Evolutionary conservation across 2,329 filamentous ascomycete genomes (phyloP).

Genomic region (Stemphylium lycopersici): DNA sequence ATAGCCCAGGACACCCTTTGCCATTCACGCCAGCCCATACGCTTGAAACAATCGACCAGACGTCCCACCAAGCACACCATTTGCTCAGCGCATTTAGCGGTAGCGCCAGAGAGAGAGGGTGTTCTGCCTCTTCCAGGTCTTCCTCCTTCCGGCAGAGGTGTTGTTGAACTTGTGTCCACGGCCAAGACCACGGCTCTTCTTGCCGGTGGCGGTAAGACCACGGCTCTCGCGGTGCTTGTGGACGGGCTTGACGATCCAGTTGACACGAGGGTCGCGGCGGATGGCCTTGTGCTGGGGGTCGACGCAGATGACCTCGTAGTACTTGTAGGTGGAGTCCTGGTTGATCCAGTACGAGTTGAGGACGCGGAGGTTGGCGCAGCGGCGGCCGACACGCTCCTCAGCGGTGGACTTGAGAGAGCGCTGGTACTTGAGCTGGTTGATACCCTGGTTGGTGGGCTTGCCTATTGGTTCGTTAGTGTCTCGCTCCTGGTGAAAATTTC

Average conservation of each 20-base stretch:
- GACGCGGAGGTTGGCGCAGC: conserved; percentile 98
- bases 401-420: conserved; percentile 96
- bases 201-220: conserved; percentile 97
- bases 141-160: conserved; percentile 93
- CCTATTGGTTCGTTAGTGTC: conserved; percentile 61
- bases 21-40: conserved; percentile 44
- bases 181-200: conserved; percentile 99
- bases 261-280: conserved; percentile 98
- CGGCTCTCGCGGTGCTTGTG: conserved; percentile 99
- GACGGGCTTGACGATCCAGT: conserved; percentile 99
- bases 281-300: conserved; percentile 99
- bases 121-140: conserved; percentile 99
- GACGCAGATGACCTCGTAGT: conserved; percentile 99
- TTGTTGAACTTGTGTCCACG: conserved; percentile 99
- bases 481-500: neutral
- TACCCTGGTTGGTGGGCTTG: conserved; percentile 99
- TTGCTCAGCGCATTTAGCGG: conserved; percentile 66
- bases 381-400: conserved; percentile 99
- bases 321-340: conserved; percentile 99
- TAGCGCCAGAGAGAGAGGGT: conserved; percentile 98
- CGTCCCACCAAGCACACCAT: conserved; percentile 37
- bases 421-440: conserved; percentile 99
- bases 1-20: conserved; percentile 42
- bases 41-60: conserved; percentile 40
- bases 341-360: conserved; percentile 99